A percentile compares a stretch with the other conserved stretches of the same genome.
These are phyloP conservation scores for Fusarium tricinctum DNA, from an alignment of 2,329 filamentous ascomycete genomes.

Conservation along the genomic window DNA sequence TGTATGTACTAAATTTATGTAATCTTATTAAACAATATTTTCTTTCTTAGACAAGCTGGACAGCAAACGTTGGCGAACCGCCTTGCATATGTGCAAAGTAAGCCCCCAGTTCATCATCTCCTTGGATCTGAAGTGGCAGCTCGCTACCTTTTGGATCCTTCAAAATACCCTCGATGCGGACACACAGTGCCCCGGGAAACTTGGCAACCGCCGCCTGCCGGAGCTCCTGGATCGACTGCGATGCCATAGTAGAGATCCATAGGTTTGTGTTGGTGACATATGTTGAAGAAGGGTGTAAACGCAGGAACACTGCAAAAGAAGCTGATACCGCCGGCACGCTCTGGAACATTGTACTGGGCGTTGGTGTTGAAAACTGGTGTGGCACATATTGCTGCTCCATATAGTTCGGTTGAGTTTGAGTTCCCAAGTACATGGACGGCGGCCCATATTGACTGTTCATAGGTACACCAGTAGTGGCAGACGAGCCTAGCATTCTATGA, in stretches of 20 bases:
- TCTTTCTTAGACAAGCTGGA: constrained; percentile 55
- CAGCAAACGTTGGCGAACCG: constrained; percentile 59
- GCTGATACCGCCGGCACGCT: constrained; percentile 40
- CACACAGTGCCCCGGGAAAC: constrained; percentile 70
- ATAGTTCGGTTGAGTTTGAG: constrained; percentile 57
- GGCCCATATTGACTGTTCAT: constrained; percentile 57
- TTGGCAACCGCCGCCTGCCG: constrained; percentile 72
- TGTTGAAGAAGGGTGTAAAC: constrained; percentile 75
- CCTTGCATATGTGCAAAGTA: constrained; percentile 76
- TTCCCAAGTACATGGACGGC: constrained; percentile 57
- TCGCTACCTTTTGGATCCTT: constrained; percentile 72
- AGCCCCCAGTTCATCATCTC: constrained; percentile 78
- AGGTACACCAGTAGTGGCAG: constrained; percentile 44
- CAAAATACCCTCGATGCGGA: constrained; percentile 75
- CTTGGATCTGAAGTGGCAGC: constrained; percentile 74
- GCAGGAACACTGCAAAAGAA: constrained; percentile 74
- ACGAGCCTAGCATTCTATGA: constrained; percentile 47
- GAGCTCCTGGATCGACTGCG: constrained; percentile 72
- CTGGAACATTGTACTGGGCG: constrained; percentile 47
- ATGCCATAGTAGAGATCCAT: constrained; percentile 76
- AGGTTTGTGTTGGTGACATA: constrained; percentile 65
- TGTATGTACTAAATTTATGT: too few relatives aligned
- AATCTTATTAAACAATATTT: not conserved
- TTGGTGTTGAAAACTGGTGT: constrained; percentile 48
- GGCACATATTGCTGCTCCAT: constrained; percentile 53